Percentiles rank a stretch among this genome's conserved stretches.
Evolutionary conservation across 1,284 basidiomycete species (phyloP).

Genomic region (Sanguinoderma infundibulare): DNA sequence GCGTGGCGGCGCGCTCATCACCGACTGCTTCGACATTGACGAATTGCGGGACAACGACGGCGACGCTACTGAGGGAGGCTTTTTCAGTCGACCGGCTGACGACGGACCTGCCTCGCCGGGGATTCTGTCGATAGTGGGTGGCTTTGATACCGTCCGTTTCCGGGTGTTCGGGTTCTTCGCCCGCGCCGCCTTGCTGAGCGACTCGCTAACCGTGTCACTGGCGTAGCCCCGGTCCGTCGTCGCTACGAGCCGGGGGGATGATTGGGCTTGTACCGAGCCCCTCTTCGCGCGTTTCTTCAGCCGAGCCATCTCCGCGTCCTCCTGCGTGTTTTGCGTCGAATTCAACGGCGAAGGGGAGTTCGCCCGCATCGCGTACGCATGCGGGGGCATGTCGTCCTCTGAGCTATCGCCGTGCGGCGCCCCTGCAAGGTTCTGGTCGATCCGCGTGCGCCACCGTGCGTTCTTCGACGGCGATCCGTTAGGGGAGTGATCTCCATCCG

Average conservation of each 20-base stretch:
- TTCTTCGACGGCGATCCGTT: conserved; percentile 18
- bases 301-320: conserved; percentile 10
- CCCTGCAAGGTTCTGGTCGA: conserved; percentile 49
- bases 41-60: conserved; percentile 34
- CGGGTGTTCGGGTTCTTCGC: conserved; percentile 18
- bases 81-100: conserved; percentile 11
- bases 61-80: conserved; percentile 11
- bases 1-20: conserved; percentile 27
- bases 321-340: neutral
- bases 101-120: conserved; percentile 1
- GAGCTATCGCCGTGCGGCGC: conserved; percentile 38
- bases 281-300: conserved; percentile 34
- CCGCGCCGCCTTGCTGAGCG: conserved; percentile 23
- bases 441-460: conserved; percentile 49
- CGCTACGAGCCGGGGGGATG: conserved; percentile 17
- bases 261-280: conserved; percentile 24
- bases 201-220: conserved; percentile 35
- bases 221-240: conserved; percentile 31
- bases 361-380: conserved; percentile 5
- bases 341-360: conserved; percentile 1
- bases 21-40: conserved; percentile 35
- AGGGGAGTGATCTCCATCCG: conserved; percentile 16
- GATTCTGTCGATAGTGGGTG: conserved; percentile 6
- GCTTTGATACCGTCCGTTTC: conserved; percentile 17
- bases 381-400: conserved; percentile 36